phyloP scores from a whole-genome alignment of 202 grass and related monocot species.

The Brachypodium distachyon region DNA sequence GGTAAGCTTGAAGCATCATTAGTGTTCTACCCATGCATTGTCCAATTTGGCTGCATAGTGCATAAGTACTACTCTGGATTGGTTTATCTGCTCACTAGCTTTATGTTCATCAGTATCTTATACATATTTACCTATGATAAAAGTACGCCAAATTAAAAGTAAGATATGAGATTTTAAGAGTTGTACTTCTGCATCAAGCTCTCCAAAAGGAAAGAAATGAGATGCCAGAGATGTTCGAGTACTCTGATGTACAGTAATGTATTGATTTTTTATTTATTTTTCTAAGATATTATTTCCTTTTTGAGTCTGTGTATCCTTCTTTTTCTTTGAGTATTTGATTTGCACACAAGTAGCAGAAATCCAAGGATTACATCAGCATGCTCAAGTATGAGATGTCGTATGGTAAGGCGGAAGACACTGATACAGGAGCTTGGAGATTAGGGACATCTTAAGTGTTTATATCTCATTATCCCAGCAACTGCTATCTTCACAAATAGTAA shows the following conservation, averaged over 20 bases:
- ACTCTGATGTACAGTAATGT: not conserved
- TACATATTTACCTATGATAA: not conserved
- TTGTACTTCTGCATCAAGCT: not conserved
- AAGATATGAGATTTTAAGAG: not conserved
- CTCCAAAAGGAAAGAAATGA: not conserved
- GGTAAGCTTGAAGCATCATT: slow-evolving; percentile 45
- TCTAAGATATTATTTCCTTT: not conserved
- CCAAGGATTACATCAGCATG: not conserved
- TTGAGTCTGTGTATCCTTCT: not conserved
- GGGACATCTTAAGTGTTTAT: not conserved
- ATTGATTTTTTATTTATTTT: not conserved
- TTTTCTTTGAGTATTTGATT: not conserved
- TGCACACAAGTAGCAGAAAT: not conserved
- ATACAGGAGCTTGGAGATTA: not conserved
- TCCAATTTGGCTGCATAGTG: not conserved
- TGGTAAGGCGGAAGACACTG: not conserved
- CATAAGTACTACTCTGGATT: not conserved
- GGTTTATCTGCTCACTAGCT: not conserved
- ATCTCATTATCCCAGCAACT: not conserved
- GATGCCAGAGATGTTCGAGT: not conserved
- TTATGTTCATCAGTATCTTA: not conserved
- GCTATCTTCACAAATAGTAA: not conserved
- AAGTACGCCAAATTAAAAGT: not conserved
- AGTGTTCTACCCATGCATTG: not conserved
- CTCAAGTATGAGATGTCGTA: not conserved